These are phyloP conservation scores for Flaveria floridana DNA, from an alignment of 140 eudicot species.

Conservation along the genomic window DNA sequence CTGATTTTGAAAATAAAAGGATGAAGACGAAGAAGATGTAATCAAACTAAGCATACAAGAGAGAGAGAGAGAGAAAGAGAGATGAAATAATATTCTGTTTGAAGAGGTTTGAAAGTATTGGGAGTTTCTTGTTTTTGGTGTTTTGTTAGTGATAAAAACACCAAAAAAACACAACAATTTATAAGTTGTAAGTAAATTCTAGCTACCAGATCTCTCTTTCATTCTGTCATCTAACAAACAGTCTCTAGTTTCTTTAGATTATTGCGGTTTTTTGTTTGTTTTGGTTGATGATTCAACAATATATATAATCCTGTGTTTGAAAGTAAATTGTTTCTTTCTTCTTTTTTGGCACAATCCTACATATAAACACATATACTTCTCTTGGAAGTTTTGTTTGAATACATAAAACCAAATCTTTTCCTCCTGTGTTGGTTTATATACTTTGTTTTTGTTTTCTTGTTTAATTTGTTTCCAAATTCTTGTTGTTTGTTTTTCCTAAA, in stretches of 20 bases:
- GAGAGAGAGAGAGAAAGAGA: constrained; percentile 47
- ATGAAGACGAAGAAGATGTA: constrained; percentile 40
- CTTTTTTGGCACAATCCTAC: constrained; percentile 57
- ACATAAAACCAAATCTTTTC: constrained; percentile 54
- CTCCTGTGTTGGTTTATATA: constrained; percentile 31
- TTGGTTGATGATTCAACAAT: constrained; percentile 13
- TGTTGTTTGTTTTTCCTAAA: constrained; percentile 35
- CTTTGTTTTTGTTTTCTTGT: constrained; percentile 47
- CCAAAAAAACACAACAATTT: constrained; percentile 51
- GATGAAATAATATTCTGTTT: constrained; percentile 45
- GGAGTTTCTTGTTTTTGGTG: constrained; percentile 52
- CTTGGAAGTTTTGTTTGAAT: constrained; percentile 40
- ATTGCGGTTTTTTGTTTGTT: constrained; percentile 45
- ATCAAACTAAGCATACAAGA: constrained; percentile 23
- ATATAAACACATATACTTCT: constrained; percentile 25
- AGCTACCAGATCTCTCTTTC: constrained; percentile 41
- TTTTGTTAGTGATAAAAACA: constrained; percentile 46
- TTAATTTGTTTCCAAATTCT: constrained; percentile 37
- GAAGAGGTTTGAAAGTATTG: constrained; percentile 36
- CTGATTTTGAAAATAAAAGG: constrained; percentile 61
- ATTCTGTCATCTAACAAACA: constrained; percentile 38
- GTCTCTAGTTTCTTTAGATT: constrained; percentile 38
- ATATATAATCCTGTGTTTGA: constrained; percentile 15
- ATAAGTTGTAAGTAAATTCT: constrained; percentile 36
- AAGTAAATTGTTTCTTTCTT: constrained; percentile 38